These are phyloP conservation scores for Rutidosis leptorrhynchoides DNA, from an alignment of 129 eudicot species.

Conservation along the genomic window DNA sequence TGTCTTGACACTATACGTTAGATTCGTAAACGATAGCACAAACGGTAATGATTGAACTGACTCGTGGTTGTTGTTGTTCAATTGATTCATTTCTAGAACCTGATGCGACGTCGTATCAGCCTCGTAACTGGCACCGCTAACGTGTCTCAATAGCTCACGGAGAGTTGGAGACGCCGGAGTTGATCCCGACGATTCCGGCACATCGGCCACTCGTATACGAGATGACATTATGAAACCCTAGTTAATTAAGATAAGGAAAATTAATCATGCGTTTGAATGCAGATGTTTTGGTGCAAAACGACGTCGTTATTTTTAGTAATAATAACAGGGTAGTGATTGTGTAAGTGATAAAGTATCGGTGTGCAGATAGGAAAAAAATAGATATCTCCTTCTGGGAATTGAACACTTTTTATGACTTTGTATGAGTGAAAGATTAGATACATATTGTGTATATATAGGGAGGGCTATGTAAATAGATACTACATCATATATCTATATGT, in stretches of 20 bases:
- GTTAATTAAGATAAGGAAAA: neutral
- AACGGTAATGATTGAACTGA: constrained; percentile 37
- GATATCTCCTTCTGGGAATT: neutral
- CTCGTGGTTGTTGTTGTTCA: constrained; percentile 28
- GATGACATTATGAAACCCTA: constrained; percentile 27
- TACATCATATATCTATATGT: neutral
- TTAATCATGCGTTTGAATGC: constrained; percentile 7
- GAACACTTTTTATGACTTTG: neutral
- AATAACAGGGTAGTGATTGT: neutral
- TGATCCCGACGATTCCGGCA: constrained; percentile 22
- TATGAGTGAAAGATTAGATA: neutral
- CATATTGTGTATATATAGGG: neutral
- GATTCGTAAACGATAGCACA: constrained; percentile 44
- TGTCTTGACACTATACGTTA: constrained; percentile 51
- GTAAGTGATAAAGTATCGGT: neutral
- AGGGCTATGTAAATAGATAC: neutral
- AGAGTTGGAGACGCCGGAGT: constrained; percentile 38
- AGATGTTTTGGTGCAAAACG: constrained; percentile 12
- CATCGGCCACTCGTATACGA: constrained; percentile 33
- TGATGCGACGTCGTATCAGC: constrained; percentile 22
- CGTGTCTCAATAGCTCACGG: constrained; percentile 25
- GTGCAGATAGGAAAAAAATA: neutral
- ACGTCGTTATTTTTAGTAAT: neutral
- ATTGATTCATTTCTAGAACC: constrained; percentile 35
- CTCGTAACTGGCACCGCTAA: constrained; percentile 5